Conservation (phyloP, 164 flowering plant genomes). For the Liquidambar formosana region DNA sequence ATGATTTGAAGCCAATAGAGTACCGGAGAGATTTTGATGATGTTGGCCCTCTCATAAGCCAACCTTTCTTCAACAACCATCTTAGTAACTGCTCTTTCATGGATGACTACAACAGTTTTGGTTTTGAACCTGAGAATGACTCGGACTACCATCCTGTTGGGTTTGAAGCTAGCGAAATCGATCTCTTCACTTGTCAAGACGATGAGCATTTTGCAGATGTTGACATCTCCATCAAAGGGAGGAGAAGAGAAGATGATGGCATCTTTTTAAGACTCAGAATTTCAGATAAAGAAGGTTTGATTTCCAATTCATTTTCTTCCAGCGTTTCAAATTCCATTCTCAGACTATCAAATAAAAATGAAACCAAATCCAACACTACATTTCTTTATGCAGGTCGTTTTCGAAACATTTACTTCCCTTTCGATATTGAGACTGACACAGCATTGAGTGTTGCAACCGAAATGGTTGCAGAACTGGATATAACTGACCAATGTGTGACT, state of each 20-base stretch:
- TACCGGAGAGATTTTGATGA: constrained; percentile 35
- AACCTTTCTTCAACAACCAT: constrained; percentile 34
- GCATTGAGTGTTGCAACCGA: constrained; percentile 84
- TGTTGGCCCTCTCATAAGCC: constrained; percentile 33
- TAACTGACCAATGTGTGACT: constrained; percentile 82
- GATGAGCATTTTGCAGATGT: constrained; percentile 55
- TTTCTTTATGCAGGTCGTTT: constrained; percentile 58
- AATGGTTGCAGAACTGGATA: constrained; percentile 87
- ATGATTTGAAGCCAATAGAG: constrained; percentile 39
- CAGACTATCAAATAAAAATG: not conserved
- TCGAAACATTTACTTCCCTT: constrained; percentile 87
- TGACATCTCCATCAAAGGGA: constrained; percentile 75
- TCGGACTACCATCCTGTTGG: constrained; percentile 39
- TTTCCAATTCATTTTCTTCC: constrained; percentile 1
- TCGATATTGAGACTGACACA: constrained; percentile 77
- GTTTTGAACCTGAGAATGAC: constrained; percentile 40
- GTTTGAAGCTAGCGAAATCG: constrained; percentile 46
- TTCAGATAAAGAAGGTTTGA: constrained; percentile 81
- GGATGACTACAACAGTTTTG: constrained; percentile 38
- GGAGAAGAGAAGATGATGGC: constrained; percentile 60
- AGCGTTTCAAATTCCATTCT: not conserved
- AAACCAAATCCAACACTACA: not conserved
- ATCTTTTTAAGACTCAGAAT: constrained; percentile 84
- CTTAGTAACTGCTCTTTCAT: constrained; percentile 24
- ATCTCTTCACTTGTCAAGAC: constrained; percentile 58